phyloP scores from a whole-genome alignment of 2,329 filamentous ascomycete genomes.

The Colletotrichum phormii region DNA sequence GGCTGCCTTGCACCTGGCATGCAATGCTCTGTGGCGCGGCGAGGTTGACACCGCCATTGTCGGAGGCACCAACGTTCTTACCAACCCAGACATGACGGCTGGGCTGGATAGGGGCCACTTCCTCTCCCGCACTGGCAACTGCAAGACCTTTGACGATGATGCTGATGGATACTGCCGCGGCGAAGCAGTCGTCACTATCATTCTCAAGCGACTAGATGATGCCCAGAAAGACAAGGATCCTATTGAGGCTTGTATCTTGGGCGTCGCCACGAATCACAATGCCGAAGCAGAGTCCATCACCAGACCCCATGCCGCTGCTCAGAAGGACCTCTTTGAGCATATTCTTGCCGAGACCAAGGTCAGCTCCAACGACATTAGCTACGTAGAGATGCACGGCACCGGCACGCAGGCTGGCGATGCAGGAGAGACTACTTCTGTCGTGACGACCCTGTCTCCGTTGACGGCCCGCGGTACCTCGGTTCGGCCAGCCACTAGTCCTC shows the following conservation, averaged over 20 bases:
- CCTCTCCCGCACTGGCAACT: constrained; percentile 79
- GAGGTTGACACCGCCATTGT: constrained; percentile 83
- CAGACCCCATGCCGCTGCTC: constrained; percentile 46
- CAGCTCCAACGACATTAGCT: constrained; percentile 58
- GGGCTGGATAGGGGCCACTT: constrained; percentile 82
- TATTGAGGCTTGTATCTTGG: constrained; percentile 51
- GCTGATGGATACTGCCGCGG: constrained; percentile 62
- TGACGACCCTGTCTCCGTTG: constrained; percentile 42
- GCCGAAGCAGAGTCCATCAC: constrained; percentile 57
- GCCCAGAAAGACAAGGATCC: constrained; percentile 53
- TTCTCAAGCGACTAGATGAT: constrained; percentile 54
- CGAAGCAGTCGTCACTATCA: constrained; percentile 55
- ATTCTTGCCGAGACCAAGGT: constrained; percentile 54
- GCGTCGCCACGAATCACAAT: constrained; percentile 52
- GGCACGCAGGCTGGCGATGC: constrained; percentile 46
- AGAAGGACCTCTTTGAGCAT: constrained; percentile 53
- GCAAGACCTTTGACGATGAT: constrained; percentile 81
- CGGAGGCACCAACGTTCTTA: constrained; percentile 81
- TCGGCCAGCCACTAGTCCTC: constrained; percentile 32
- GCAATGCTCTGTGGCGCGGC: constrained; percentile 56
- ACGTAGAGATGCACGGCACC: constrained; percentile 59
- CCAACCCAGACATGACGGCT: constrained; percentile 83
- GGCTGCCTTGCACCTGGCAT: constrained; percentile 75
- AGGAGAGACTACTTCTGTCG: constrained; percentile 39
- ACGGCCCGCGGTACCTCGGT: constrained; percentile 37